Conservation (phyloP, 192 early-diverging fungal genomes). For the Anaeromyces robustus region DNA sequence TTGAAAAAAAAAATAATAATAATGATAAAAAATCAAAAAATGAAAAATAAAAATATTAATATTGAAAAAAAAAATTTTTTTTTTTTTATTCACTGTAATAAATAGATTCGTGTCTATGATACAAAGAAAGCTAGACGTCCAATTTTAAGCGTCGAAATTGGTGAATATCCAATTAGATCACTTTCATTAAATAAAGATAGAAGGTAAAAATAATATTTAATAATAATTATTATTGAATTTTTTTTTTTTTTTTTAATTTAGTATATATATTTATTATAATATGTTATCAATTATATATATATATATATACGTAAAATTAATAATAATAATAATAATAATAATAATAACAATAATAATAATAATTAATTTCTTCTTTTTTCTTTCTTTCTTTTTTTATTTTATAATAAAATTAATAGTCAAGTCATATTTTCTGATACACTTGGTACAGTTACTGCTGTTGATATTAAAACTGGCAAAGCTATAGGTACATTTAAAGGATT, state of each 20-base stretch:
- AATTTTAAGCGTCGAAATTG: constrained; percentile 42
- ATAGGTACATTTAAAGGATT: not conserved
- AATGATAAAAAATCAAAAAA: too few relatives aligned
- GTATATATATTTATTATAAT: too few relatives aligned
- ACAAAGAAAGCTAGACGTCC: constrained; percentile 50
- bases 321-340: too few relatives aligned
- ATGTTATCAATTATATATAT: constrained; percentile 32
- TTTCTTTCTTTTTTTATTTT: constrained; percentile 9
- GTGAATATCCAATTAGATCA: constrained; percentile 48
- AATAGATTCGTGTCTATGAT: constrained; percentile 72
- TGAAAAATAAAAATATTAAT: too few relatives aligned
- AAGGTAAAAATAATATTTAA: not conserved
- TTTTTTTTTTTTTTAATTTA: too few relatives aligned
- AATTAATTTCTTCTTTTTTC: not conserved
- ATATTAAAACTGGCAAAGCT: not conserved
- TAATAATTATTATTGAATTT: constrained; percentile 20
- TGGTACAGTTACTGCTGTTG: not conserved
- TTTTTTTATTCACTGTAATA: not conserved
- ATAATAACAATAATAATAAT: too few relatives aligned
- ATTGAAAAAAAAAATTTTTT: not conserved
- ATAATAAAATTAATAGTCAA: constrained; percentile 21
- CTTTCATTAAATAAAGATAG: constrained; percentile 11
- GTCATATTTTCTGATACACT: constrained; percentile 1
- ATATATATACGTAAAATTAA: too few relatives aligned
- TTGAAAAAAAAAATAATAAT: too few relatives aligned